phyloP scores from a whole-genome alignment of 345 rosid genomes.

The Brassica incana region DNA sequence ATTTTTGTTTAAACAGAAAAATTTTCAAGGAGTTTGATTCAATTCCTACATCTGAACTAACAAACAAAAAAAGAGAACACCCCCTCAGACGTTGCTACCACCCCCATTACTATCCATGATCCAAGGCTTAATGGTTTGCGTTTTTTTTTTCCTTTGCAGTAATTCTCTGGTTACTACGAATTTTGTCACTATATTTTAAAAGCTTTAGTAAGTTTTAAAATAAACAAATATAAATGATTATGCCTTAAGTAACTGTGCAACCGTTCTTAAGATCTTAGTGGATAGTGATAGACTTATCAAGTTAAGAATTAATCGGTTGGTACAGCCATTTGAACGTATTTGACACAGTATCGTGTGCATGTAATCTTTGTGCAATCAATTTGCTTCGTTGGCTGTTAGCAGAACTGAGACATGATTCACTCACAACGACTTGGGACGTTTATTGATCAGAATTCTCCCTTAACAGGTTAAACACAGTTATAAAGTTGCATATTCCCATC shows the following conservation, averaged over 20 bases:
- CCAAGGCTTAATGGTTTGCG: too few species aligned
- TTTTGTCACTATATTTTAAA: too few species aligned
- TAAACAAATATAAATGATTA: too few species aligned
- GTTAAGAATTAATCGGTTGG: constrained; percentile 44
- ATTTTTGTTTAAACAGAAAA: constrained; percentile 45
- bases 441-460: background rate
- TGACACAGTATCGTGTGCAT: background rate
- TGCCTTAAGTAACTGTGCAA: too few species aligned
- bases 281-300: constrained; percentile 56
- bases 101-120: background rate
- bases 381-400: constrained; percentile 6
- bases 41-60: too few species aligned
- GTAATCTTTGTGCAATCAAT: constrained; percentile 1
- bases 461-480: constrained; percentile 76
- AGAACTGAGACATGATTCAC: constrained; percentile 8
- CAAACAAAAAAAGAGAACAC: too few species aligned
- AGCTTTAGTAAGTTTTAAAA: too few species aligned
- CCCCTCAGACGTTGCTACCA: background rate
- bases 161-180: too few species aligned
- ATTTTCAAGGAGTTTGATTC: constrained; percentile 70
- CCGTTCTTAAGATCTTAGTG: too few species aligned
- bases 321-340: too few species aligned
- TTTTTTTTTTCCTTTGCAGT: too few species aligned
- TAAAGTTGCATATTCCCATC: background rate
- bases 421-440: background rate